Base-by-base conservation (phyloP, 1,284 basidiomycete genomes). In the Microbotryomycetes sp. region DNA sequence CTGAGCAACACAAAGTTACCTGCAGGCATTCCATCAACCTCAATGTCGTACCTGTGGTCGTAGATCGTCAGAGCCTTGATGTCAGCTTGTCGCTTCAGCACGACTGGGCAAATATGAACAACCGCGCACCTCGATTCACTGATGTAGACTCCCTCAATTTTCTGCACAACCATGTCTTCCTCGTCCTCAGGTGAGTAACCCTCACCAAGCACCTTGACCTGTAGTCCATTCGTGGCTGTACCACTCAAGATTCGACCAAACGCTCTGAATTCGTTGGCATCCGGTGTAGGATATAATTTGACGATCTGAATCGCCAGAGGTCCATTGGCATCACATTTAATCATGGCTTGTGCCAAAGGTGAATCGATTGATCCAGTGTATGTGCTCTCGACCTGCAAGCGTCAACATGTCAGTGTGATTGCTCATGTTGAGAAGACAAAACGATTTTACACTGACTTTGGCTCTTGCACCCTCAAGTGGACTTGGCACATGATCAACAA, bases 151-250 rank as follows among this genome's bases (percentile, higher is more conserved):
- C 86, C 86, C 70, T 96, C 92, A 6, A 97, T 84, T 3, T 80
- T 82, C n/a, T 84, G 86, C 66, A 86, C 84, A 73, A 87, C 83
- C 91, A 97, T 94, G 74, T 99, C 96, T 77, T 99, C 96, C 77
- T 98, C 94, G 73, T 98, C 96, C 72, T 97, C 93, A 15, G 89
- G 87, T 12, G 92, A 94, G 76, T 92, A 99, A 0, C 90, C 89
- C 76, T 97, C 94, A 60, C 96, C 96, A 12, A 98, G 81, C n/a
- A 98, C 93, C 78, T 94, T 96, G 70, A 99, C 82, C 30, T 86
- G 80, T 79, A 84, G 83, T 5, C 92, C 92, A 67, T 87, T 86
- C 70, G 81, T 80, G 16, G 96, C 79, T 0, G 92, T 94, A 22
- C 96, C 96, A 71, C 90, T 92, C 76, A 97, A 81, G 22, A 99